Evolutionary conservation across 1,284 basidiomycete species (phyloP), one percentile per base, ranked within the genome.

Genomic region (Xanthoconium separans): DNA sequence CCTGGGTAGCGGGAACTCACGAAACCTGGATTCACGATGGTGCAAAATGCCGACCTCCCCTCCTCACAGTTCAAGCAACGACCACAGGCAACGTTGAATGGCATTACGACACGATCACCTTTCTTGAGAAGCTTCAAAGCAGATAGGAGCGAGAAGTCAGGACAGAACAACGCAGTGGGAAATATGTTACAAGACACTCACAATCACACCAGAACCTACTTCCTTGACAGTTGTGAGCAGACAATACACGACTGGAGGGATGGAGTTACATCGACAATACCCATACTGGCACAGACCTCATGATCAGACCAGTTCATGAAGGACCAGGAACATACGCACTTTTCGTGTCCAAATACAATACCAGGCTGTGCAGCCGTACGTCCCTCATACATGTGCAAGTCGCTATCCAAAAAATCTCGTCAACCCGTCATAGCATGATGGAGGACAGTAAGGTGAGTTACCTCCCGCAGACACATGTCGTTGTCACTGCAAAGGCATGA

Each of bases 11-110:
- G 12, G 18, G 15, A 18, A 39, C 37, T 39, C 18, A 39, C 37
- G 37, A 39, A 39, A 12, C 37, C 37, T 6, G 37, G 37, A 39
- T 39, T 39, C 12, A 39, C 37, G 37, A 39, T 20, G 11, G 37
- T 39, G 20, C 37, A 39, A 82, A 61, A 82, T 1, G 77, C 79
- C 7, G 79, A 77, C 37, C 61, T 73, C 31, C 77, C 74, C 61
- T 77, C 74, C 53, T 81, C 79, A 59, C 81, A 82, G 60, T 82
- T 82, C 51, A 72, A 58, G 68, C 80, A 82, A 37, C 78, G 75
- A 11, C 80, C 80, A 56, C 80, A 81, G 1, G 77, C 77, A 18
- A 83, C 79, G 51, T 81, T 82, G 70, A 81, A 81, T 1, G 79
- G 80, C 73, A 81, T 78, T 18, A 81, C 78, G 29, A 80, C 77